phyloP scores from a whole-genome alignment of 1,284 basidiomycete species.

The Amylostereum areolatum region DNA sequence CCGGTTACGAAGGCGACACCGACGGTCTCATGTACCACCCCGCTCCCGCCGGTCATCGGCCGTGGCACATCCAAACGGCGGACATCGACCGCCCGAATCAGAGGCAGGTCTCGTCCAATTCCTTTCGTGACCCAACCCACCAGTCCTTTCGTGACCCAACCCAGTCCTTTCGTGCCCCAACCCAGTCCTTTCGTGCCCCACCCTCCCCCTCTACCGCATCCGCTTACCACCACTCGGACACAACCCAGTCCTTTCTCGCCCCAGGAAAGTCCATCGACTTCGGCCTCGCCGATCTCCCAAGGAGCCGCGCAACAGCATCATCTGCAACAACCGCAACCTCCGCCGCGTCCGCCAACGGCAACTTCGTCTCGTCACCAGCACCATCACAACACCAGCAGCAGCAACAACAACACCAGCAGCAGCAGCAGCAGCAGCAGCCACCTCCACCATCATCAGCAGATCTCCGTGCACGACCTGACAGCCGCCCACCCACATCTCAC shows the following conservation, averaged over 20 bases:
- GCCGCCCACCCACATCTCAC: slow-evolving; percentile 38
- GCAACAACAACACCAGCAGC: background rate
- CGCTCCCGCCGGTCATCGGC: slow-evolving; percentile 35
- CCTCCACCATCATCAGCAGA: slow-evolving; percentile 13
- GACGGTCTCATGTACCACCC: slow-evolving; percentile 30
- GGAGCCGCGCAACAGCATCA: too few species aligned
- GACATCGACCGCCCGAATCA: slow-evolving; percentile 36
- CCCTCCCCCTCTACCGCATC: slow-evolving; percentile 40
- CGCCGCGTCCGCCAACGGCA: too few species aligned
- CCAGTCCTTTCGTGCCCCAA: slow-evolving; percentile 57
- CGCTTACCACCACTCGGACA: slow-evolving; percentile 31
- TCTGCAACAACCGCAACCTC: too few species aligned
- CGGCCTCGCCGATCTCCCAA: slow-evolving; percentile 38
- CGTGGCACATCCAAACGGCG: slow-evolving; percentile 31
- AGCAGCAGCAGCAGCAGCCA: slow-evolving; percentile 5
- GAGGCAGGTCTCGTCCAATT: slow-evolving; percentile 43
- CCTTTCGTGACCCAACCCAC: slow-evolving; percentile 55
- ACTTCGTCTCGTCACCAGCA: slow-evolving; percentile 5
- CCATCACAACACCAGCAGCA: background rate
- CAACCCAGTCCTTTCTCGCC: slow-evolving; percentile 63
- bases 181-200: slow-evolving; percentile 35
- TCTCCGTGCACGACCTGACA: slow-evolving; percentile 40
- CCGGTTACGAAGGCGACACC: slow-evolving; percentile 59
- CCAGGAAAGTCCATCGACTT: slow-evolving; percentile 42
- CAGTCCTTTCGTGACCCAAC: slow-evolving; percentile 61